Evolutionary conservation across 1,284 basidiomycete species (phyloP).

Genomic region (Sporisorium sorghi): DNA sequence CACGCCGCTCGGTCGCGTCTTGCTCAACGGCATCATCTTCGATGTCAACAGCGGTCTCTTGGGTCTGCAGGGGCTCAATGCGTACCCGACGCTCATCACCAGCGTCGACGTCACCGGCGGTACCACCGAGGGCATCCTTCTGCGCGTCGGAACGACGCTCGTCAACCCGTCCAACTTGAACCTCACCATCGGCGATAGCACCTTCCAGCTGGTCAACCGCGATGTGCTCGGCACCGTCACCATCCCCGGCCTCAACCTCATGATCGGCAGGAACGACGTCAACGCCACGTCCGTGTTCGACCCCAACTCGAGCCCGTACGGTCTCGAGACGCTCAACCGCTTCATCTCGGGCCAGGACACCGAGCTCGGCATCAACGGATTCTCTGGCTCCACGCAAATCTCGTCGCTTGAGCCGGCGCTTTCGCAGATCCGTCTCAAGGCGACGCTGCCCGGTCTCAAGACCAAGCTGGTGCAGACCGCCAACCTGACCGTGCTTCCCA

Average conservation of each 20-base stretch:
- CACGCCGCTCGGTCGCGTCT: conserved; percentile 77
- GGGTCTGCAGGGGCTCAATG: conserved; percentile 77
- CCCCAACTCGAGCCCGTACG: conserved; percentile 77
- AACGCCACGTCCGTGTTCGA: conserved; percentile 68
- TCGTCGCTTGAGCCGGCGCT: conserved; percentile 77
- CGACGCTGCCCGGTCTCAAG: conserved; percentile 76
- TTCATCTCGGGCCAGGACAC: conserved; percentile 75
- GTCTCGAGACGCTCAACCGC: conserved; percentile 77
- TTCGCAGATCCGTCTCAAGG: conserved; percentile 75
- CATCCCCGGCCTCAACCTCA: conserved; percentile 60
- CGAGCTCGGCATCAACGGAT: conserved; percentile 71
- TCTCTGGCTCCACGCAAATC: conserved; percentile 75
- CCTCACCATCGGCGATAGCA: conserved; percentile 70
- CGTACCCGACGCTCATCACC: conserved; percentile 74
- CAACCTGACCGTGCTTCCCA: conserved; percentile 75
- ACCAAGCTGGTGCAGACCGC: conserved; percentile 75
- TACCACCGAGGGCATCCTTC: conserved; percentile 75
- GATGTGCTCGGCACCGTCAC: conserved; percentile 58
- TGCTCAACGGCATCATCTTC: conserved; percentile 80
- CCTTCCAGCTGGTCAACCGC: conserved; percentile 75
- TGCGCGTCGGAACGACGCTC: conserved; percentile 75
- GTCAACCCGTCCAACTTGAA: conserved; percentile 80
- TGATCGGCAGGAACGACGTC: conserved; percentile 61
- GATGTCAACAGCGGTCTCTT: conserved; percentile 78
- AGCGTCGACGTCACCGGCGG: conserved; percentile 80